Conservation (phyloP, 179 eudicot species). For the Patellifolia procumbens region DNA sequence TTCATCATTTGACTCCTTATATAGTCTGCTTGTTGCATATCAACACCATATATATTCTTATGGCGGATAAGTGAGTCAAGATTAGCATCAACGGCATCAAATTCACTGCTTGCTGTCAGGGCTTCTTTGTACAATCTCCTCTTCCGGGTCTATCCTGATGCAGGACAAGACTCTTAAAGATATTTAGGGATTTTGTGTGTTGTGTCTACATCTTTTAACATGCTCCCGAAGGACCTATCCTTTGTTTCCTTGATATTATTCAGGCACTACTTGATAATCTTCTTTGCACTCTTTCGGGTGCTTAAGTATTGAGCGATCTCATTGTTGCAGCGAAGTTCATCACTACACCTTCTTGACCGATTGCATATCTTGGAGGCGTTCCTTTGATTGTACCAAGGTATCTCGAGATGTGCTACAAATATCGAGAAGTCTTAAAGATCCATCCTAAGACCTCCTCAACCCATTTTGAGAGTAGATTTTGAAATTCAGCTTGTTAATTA, state of each 20-base stretch:
- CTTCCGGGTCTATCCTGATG: too few relatives aligned
- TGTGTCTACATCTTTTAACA: too few relatives aligned
- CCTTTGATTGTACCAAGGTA: conserved; percentile 25
- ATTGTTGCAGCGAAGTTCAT: conserved; percentile 5
- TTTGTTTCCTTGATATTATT: conserved; percentile 17
- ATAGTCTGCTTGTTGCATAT: conserved; percentile 1
- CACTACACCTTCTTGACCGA: conserved; percentile 26
- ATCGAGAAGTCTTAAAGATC: conserved; percentile 36
- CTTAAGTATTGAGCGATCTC: conserved; percentile 20
- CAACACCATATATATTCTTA: conserved; percentile 1
- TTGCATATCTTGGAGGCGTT: conserved; percentile 23
- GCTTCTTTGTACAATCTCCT: conserved; percentile 18
- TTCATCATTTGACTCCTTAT: conserved; percentile 20
- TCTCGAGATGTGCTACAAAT: conserved; percentile 30
- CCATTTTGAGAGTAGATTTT: too few relatives aligned
- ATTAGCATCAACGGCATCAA: conserved; percentile 28
- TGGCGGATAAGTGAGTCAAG: conserved; percentile 17
- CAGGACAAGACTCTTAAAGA: too few relatives aligned
- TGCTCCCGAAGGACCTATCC: neutral
- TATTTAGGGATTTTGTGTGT: too few relatives aligned
- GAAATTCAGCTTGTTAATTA: too few relatives aligned
- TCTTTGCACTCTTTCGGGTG: conserved; percentile 26
- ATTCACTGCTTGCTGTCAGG: conserved; percentile 18
- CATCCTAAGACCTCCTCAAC: conserved; percentile 15
- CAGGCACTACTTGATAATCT: conserved; percentile 29